phyloP scores from a whole-genome alignment of 306 rosid genomes.

The Sicyos baderoa region DNA sequence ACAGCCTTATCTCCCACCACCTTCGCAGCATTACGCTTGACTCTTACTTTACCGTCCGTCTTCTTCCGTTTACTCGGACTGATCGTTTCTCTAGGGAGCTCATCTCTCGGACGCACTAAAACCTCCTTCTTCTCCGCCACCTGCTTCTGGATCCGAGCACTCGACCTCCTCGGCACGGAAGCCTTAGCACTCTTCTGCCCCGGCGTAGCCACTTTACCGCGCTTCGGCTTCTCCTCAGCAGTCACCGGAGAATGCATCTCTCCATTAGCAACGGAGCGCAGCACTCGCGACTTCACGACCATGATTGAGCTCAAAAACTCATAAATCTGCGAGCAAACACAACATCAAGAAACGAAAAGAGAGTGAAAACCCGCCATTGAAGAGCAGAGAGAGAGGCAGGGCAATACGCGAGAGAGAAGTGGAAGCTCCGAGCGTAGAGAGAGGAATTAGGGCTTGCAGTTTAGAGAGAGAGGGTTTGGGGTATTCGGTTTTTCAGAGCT shows the following conservation, averaged over 20 bases:
- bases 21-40: neutral
- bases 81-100: constrained; percentile 6
- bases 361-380: neutral
- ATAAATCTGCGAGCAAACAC: neutral
- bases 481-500: too few relatives aligned
- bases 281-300: constrained; percentile 2
- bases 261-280: neutral
- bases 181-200: constrained; percentile 5
- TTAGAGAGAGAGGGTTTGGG: neutral
- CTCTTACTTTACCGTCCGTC: neutral
- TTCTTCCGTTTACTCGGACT: constrained; percentile 9
- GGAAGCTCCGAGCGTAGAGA: neutral
- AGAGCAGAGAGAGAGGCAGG: neutral
- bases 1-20: neutral
- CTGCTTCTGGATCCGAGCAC: constrained; percentile 17
- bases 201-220: neutral
- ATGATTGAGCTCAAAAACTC: constrained; percentile 12
- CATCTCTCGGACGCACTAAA: constrained; percentile 18
- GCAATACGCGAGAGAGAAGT: neutral
- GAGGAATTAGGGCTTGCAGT: constrained; percentile 4
- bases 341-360: neutral
- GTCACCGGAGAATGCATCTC: constrained; percentile 12
- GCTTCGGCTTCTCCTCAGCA: constrained; percentile 3
- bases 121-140: constrained; percentile 16
- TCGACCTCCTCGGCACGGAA: constrained; percentile 4